Base-by-base conservation (phyloP, 495 filamentous ascomycete species). In the Hyaloscypha hepaticicola region DNA sequence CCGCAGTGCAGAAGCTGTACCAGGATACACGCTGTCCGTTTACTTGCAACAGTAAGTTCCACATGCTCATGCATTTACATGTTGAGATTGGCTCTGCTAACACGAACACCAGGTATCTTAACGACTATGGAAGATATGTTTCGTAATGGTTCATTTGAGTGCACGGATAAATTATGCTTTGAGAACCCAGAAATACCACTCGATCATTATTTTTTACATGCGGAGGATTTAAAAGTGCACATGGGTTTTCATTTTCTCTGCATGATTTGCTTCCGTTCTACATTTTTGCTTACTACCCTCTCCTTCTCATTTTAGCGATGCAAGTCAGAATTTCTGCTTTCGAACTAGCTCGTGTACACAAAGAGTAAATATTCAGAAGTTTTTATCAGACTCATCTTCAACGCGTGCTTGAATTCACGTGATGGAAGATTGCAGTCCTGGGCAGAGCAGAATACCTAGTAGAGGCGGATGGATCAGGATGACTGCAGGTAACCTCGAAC, bases 91-190 rank as follows among this genome's bases (percentile, higher is more conserved):
- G n/a, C n/a, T n/a, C n/a, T 16, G 38, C 16, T 45, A 45, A 45
- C 19, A 16, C 19, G 9, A 6, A 11, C 19, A 9, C 38, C 3
- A 45, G 38, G 16, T 85, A 79, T 60, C 69, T 81, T 19, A 74
- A 78, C 38, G 77, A 80, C 34, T 80, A 77, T 63, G 78, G 78
- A 0, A 68, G 74, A 66, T 72, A 68, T 64, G 70, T 72, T 16
- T 60, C 53, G n/a, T 72, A 64, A 27, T n/a, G n/a, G 12, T 53
- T 7, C 16, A 19, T 45, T 19, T 16, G 38, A 19, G 19, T 45
- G 12, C 38, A 45, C 5, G 24, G 22, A 16, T 31, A 3, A 14
- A 16, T 22, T 55, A 48, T 41, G 11, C 19, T 24, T 64, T 58
- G 31, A 45, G 8, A 56, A 11, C 11, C 28, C 1, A 26, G 22